These are phyloP conservation scores for Azolla pinnata DNA, from an alignment of 75 land plant genomes.

Conservation along the genomic window DNA sequence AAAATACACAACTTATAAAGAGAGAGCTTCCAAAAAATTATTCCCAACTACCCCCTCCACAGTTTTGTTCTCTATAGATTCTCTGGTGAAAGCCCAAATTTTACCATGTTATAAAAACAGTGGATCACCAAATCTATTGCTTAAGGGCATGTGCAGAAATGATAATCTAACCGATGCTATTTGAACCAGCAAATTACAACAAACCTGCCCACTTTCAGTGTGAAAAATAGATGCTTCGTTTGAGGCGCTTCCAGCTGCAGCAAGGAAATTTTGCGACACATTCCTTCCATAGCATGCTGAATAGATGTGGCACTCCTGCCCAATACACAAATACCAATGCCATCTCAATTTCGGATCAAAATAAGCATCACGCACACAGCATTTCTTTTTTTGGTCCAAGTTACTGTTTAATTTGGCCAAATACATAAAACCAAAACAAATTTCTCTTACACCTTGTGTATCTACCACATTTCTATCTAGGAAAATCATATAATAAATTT, in stretches of 20 bases:
- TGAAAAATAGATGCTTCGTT: slow-evolving; percentile 21
- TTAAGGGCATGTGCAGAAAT: no score
- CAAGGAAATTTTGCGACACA: slow-evolving; percentile 16
- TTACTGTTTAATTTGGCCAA: not conserved
- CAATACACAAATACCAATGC: not conserved
- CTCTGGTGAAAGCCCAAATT: no score
- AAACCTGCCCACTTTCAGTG: slow-evolving; percentile 13
- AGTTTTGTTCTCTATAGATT: no score
- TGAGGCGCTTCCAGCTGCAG: slow-evolving; percentile 25
- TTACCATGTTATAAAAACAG: no score
- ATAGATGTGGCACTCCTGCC: slow-evolving; percentile 22
- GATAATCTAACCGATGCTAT: no score
- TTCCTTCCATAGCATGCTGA: slow-evolving; percentile 22
- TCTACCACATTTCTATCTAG: not conserved
- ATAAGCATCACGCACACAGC: not conserved
- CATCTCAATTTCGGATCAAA: not conserved
- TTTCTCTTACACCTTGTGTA: not conserved
- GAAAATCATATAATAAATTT: no score
- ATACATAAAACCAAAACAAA: not conserved
- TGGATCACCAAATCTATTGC: no score
- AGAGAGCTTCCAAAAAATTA: no score
- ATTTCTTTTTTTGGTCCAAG: not conserved
- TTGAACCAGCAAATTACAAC: no score
- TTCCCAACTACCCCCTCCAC: no score
- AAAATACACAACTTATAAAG: no score